These are phyloP conservation scores for Leccinum boreale DNA, from an alignment of 768 basidiomycete species.

Conservation along the genomic window DNA sequence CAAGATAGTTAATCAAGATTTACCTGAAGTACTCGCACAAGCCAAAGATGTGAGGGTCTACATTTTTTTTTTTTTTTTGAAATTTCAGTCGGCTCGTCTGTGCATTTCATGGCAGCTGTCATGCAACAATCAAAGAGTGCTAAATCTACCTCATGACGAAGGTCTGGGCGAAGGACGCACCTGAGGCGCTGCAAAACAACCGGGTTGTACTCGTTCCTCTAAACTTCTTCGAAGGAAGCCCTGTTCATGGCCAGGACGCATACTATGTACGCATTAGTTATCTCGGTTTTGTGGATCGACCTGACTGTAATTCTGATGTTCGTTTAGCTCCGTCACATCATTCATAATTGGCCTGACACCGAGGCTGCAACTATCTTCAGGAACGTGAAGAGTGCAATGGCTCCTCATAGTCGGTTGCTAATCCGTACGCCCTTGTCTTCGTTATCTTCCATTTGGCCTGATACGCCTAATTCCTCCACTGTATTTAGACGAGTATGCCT, in stretches of 20 bases:
- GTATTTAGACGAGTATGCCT: slow-evolving; percentile 20
- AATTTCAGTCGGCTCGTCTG: neutral
- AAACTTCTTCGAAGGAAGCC: neutral
- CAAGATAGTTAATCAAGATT: slow-evolving; percentile 26
- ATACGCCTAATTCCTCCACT: neutral
- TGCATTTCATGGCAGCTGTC: neutral
- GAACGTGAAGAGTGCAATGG: slow-evolving; percentile 29
- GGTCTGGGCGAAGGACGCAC: neutral
- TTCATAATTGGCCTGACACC: slow-evolving; percentile 36
- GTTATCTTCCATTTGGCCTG: neutral
- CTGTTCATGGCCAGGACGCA: neutral
- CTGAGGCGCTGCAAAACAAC: neutral
- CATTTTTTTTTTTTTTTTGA: neutral
- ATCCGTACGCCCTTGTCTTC: slow-evolving; percentile 26
- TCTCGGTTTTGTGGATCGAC: neutral
- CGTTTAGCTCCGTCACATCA: slow-evolving; percentile 24
- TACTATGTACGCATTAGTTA: neutral
- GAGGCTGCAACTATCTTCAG: slow-evolving; percentile 31
- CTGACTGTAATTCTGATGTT: neutral
- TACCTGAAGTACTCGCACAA: slow-evolving; percentile 25
- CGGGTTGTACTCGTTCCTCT: neutral
- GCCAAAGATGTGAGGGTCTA: slow-evolving; percentile 17
- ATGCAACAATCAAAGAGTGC: neutral
- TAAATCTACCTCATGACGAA: neutral
- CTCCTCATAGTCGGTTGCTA: slow-evolving; percentile 28